phyloP scores from a whole-genome alignment of 2,329 filamentous ascomycete species.

The Nothophoma quercina region DNA sequence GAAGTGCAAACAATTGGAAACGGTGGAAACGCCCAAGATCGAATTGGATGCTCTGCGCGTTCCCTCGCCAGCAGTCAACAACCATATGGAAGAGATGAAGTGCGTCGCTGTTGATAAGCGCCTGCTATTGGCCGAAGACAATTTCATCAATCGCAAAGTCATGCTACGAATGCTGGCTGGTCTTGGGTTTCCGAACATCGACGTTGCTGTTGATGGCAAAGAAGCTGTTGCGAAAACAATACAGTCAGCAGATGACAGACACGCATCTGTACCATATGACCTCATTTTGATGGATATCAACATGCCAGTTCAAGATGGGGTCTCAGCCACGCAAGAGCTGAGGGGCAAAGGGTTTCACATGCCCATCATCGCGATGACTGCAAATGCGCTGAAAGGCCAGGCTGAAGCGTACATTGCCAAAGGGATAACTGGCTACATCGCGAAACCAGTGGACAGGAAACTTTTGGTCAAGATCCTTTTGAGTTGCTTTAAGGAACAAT shows the following conservation, averaged over 20 bases:
- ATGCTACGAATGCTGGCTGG: slow-evolving; percentile 56
- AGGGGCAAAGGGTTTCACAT: slow-evolving; percentile 25
- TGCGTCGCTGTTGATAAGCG: slow-evolving; percentile 30
- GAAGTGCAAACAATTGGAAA: slow-evolving; percentile 34
- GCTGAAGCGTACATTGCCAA: slow-evolving; percentile 61
- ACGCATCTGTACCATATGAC: slow-evolving; percentile 30
- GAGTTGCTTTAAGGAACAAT: slow-evolving; percentile 28
- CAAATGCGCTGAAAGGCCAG: slow-evolving; percentile 64
- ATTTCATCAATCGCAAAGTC: slow-evolving; percentile 57
- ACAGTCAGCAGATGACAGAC: slow-evolving; percentile 1
- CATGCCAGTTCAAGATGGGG: slow-evolving; percentile 45
- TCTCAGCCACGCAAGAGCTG: slow-evolving; percentile 38
- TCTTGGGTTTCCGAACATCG: slow-evolving; percentile 43
- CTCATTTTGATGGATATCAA: slow-evolving; percentile 48
- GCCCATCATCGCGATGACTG: slow-evolving; percentile 64
- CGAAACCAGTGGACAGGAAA: slow-evolving; percentile 63
- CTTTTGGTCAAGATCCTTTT: slow-evolving; percentile 55
- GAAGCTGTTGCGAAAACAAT: slow-evolving; percentile 50
- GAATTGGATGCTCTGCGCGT: slow-evolving; percentile 18
- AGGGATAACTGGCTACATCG: slow-evolving; percentile 65
- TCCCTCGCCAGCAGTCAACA: slow-evolving; percentile 12
- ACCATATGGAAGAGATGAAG: slow-evolving; percentile 34
- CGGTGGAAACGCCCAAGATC: slow-evolving; percentile 22
- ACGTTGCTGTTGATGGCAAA: slow-evolving; percentile 52
- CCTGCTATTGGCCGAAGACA: slow-evolving; percentile 57